phyloP scores from a whole-genome alignment of 805 yeast species.

The Yarrowia deformans region DNA sequence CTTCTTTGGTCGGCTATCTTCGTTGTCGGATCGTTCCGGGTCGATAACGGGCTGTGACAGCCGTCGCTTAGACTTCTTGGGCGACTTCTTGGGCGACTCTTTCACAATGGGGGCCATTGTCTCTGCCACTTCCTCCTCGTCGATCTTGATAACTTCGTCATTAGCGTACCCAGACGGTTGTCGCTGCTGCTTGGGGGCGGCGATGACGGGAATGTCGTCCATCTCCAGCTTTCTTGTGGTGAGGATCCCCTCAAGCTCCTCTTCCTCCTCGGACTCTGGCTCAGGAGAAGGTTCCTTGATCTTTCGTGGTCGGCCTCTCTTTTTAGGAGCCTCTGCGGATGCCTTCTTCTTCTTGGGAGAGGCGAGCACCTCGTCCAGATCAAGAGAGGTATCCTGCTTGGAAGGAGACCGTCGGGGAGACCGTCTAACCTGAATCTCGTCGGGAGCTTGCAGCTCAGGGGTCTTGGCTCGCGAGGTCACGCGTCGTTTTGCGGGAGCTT shows the following conservation, averaged over 20 bases:
- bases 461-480: conserved; percentile 14
- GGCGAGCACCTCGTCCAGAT: conserved; percentile 21
- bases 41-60: conserved; percentile 27
- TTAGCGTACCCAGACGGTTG: background rate
- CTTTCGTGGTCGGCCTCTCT: conserved; percentile 25
- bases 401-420: conserved; percentile 37
- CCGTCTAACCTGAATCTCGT: conserved; percentile 27
- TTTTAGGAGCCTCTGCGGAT: conserved; percentile 1
- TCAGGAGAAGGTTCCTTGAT: conserved; percentile 29
- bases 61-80: conserved; percentile 32
- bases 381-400: conserved; percentile 25
- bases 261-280: conserved; percentile 12
- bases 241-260: background rate
- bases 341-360: conserved; percentile 14
- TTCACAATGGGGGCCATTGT: conserved; percentile 18
- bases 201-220: conserved; percentile 22
- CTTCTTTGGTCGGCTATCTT: conserved; percentile 27
- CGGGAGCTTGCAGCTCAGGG: conserved; percentile 24
- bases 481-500: conserved; percentile 1
- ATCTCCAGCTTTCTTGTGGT: background rate
- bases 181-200: conserved; percentile 12
- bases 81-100: conserved; percentile 23
- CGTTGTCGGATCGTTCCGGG: conserved; percentile 23
- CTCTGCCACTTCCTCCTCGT: conserved; percentile 27
- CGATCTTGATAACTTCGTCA: background rate